Conservation (phyloP, 345 rosid species). For the Psidium guajava region DNA sequence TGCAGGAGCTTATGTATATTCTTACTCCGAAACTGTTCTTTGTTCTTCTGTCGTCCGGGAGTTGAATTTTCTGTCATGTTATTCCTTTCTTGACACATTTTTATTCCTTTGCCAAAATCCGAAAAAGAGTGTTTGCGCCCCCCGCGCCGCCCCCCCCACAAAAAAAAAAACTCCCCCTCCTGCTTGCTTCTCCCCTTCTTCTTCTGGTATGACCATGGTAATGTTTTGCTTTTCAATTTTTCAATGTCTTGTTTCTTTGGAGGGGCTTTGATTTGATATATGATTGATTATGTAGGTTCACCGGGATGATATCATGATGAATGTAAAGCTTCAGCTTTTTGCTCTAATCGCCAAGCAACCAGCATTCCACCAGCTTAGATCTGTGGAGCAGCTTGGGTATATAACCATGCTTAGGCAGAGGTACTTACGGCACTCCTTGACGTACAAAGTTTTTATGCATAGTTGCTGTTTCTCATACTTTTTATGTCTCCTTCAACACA, state of each 20-base stretch:
- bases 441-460: neutral
- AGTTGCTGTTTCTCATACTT: neutral
- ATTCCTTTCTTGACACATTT: neutral
- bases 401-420: constrained; percentile 59
- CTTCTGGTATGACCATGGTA: neutral
- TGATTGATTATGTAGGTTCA: constrained; percentile 37
- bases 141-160: neutral
- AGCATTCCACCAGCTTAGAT: constrained; percentile 93
- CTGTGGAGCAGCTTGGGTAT: constrained; percentile 93
- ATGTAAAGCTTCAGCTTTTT: constrained; percentile 75
- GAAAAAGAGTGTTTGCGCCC: neutral
- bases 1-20: neutral
- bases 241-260: neutral
- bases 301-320: constrained; percentile 63
- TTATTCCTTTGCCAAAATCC: neutral
- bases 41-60: neutral
- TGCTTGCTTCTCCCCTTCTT: neutral
- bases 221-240: neutral
- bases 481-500: constrained; percentile 3
- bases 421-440: constrained; percentile 10
- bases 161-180: too few species aligned
- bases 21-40: neutral
- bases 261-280: neutral
- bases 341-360: constrained; percentile 71
- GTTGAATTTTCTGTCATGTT: neutral